Percentiles rank a stretch among this genome's conserved stretches.
phyloP scores from a whole-genome alignment of 1,139 yeast genomes.

The Taiozyma onychis region DNA sequence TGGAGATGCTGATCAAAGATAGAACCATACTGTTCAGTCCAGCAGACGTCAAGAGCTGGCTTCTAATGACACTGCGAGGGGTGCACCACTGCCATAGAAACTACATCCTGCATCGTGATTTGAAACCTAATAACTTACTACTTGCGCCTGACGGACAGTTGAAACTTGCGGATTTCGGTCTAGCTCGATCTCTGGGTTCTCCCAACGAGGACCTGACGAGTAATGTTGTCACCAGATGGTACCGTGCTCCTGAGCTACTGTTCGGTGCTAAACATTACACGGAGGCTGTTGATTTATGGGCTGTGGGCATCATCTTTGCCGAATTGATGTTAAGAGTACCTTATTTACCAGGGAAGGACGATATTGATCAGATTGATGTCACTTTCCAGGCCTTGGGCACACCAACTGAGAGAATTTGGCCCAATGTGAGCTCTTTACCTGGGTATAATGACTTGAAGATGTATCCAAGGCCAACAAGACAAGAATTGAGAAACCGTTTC shows the following conservation, averaged over 20 bases:
- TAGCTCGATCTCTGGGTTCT: constrained; percentile 78
- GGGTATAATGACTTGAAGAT: constrained; percentile 63
- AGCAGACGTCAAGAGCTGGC: constrained; percentile 90
- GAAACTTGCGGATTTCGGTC: constrained; percentile 95
- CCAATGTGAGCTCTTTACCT: constrained; percentile 77
- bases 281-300: constrained; percentile 88
- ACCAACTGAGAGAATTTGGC: constrained; percentile 91
- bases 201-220: constrained; percentile 76
- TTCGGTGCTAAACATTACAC: constrained; percentile 90
- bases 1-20: constrained; percentile 87
- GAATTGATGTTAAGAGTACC: constrained; percentile 94
- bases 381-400: constrained; percentile 95
- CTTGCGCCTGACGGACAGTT: constrained; percentile 82
- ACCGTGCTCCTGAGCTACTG: constrained; percentile 87
- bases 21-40: constrained; percentile 70
- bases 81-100: constrained; percentile 93
- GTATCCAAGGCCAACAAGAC: constrained; percentile 81
- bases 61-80: constrained; percentile 90
- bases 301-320: constrained; percentile 93
- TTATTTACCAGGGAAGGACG: constrained; percentile 88
- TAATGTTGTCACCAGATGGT: constrained; percentile 96
- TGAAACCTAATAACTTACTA: constrained; percentile 76
- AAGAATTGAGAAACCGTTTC: constrained; percentile 76
- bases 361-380: constrained; percentile 80
- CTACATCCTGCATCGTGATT: constrained; percentile 83